A percentile compares a stretch with the other conserved stretches of the same genome.
Conservation (phyloP, 805 yeast genomes). For the Candida germanica region DNA sequence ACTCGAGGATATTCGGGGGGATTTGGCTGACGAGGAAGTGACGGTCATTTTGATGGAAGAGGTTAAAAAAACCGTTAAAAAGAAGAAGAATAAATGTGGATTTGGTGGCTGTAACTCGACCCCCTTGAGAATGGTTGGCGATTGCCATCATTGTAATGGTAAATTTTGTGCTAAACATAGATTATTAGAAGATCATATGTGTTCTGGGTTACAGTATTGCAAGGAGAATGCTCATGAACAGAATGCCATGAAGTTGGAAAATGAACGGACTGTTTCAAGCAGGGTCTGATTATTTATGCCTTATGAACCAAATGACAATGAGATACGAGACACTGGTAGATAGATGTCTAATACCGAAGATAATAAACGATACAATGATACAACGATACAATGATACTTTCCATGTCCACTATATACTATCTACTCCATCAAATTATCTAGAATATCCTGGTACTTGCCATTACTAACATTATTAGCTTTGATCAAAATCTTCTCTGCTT, state of each 20-base stretch:
- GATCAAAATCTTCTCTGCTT: constrained; percentile 65
- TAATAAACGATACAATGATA: too few relatives aligned
- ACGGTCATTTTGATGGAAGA: constrained; percentile 16
- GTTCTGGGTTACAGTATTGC: constrained; percentile 74
- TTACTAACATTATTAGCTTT: constrained; percentile 79
- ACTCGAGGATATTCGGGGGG: constrained; percentile 17
- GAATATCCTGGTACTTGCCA: constrained; percentile 65
- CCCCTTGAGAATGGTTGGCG: constrained; percentile 71
- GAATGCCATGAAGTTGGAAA: constrained; percentile 77
- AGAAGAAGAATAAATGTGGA: constrained; percentile 48
- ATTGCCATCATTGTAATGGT: constrained; percentile 80
- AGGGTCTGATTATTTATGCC: too few relatives aligned
- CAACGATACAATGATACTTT: too few relatives aligned
- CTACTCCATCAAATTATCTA: constrained; percentile 49
- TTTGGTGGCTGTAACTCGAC: constrained; percentile 59
- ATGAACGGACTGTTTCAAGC: constrained; percentile 69
- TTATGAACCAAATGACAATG: too few relatives aligned
- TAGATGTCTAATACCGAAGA: too few relatives aligned
- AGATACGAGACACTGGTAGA: constrained; percentile 1
- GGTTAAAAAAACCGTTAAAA: constrained; percentile 8
- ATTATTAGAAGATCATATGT: constrained; percentile 77
- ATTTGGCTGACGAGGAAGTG: constrained; percentile 1
- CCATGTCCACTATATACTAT: too few relatives aligned
- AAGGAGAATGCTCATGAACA: constrained; percentile 80
- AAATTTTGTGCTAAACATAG: constrained; percentile 86